Conservation (phyloP, 345 rosid genomes). For the Gossypium turneri region DNA sequence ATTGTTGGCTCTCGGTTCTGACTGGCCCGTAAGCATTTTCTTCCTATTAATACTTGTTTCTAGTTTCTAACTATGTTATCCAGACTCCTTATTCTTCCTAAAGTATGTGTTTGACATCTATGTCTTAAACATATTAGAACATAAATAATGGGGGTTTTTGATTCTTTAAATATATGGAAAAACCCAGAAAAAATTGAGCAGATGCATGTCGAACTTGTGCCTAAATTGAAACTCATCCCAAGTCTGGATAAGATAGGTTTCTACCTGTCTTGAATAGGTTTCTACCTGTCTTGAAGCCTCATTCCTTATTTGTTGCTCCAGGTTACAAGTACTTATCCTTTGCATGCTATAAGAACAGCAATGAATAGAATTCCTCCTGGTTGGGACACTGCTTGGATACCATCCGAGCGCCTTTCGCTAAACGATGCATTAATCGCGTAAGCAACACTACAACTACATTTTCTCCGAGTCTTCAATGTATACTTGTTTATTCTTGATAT, state of each 20-base stretch:
- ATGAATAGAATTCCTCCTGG: conserved; percentile 73
- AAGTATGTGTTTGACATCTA: not conserved
- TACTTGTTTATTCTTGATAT: not conserved
- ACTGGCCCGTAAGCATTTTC: conserved; percentile 81
- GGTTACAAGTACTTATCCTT: conserved; percentile 69
- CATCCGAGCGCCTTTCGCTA: conserved; percentile 66
- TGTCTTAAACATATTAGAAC: not conserved
- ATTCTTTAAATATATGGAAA: not conserved
- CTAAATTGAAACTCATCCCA: not conserved
- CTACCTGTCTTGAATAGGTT: not conserved
- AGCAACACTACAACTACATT: conserved; percentile 21
- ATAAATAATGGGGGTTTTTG: not conserved
- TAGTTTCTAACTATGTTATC: not conserved
- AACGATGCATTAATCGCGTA: conserved; percentile 66
- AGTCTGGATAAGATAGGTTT: not conserved
- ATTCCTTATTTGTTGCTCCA: conserved; percentile 23
- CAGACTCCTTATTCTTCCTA: not conserved
- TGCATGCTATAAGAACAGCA: conserved; percentile 60
- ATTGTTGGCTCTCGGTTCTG: conserved; percentile 77
- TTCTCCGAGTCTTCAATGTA: not conserved
- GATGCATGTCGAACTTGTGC: not conserved
- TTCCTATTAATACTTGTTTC: not conserved
- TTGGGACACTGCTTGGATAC: conserved; percentile 69
- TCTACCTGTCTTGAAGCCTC: not conserved
- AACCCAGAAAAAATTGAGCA: not conserved